Evolutionary conservation across 2,329 filamentous ascomycete genomes (phyloP).

Genomic region (Nothophoma quercina): DNA sequence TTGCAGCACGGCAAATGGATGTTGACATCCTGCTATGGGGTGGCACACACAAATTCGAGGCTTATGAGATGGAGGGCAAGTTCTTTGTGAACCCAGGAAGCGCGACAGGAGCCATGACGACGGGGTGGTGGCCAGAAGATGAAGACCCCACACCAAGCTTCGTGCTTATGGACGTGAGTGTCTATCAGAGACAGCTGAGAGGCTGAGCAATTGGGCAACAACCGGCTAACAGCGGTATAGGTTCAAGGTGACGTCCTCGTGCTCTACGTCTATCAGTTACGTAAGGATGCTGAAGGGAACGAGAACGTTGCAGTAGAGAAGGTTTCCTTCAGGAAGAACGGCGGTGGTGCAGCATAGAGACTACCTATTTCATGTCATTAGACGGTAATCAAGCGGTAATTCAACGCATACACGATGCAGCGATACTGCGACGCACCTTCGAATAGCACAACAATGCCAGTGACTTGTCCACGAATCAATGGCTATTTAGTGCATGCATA

Average conservation of each 20-base stretch:
- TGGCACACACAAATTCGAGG: constrained; percentile 73
- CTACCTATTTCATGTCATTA: constrained; percentile 11
- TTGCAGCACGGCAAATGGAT: constrained; percentile 74
- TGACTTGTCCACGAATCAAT: neutral
- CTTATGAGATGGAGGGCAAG: constrained; percentile 75
- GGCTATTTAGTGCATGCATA: constrained; percentile 3
- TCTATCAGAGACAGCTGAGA: neutral
- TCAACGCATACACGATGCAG: neutral
- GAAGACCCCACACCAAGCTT: constrained; percentile 85
- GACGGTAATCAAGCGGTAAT: constrained; percentile 15
- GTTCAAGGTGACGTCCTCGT: constrained; percentile 96
- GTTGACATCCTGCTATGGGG: constrained; percentile 75
- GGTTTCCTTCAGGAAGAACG: constrained; percentile 62
- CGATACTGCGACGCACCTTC: neutral
- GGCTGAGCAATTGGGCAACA: neutral
- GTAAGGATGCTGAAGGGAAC: constrained; percentile 60
- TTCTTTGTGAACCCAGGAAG: constrained; percentile 76
- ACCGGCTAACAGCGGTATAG: constrained; percentile 56
- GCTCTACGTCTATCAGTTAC: constrained; percentile 82
- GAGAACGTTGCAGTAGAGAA: constrained; percentile 65
- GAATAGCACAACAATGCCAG: neutral
- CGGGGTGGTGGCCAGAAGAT: constrained; percentile 64
- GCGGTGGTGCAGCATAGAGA: constrained; percentile 48
- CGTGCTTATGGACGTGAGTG: constrained; percentile 94
- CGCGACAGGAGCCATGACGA: constrained; percentile 71